Percentiles rank a stretch among this genome's conserved stretches.
These are phyloP conservation scores for Emericellopsis terricola DNA, from an alignment of 495 filamentous ascomycete species.

Conservation along the genomic window DNA sequence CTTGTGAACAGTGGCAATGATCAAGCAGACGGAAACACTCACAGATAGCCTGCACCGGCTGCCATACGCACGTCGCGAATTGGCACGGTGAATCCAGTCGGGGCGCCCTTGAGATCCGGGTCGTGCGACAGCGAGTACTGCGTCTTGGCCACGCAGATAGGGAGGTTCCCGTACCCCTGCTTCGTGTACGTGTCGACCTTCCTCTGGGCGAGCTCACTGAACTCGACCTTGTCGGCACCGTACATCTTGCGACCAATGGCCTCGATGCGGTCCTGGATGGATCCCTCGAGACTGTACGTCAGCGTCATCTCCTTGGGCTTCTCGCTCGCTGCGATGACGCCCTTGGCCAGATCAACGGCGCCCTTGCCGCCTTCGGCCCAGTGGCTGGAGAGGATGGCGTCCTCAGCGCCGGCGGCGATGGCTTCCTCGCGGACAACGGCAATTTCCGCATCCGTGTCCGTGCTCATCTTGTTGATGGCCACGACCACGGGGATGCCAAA, in stretches of 20 bases:
- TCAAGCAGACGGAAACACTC: conserved; percentile 19
- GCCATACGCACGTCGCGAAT: conserved; percentile 90
- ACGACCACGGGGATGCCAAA: conserved; percentile 95
- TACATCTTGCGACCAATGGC: conserved; percentile 87
- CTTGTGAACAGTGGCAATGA: no score
- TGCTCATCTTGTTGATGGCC: conserved; percentile 90
- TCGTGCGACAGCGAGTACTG: conserved; percentile 96
- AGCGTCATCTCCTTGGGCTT: conserved; percentile 84
- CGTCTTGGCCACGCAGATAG: conserved; percentile 94
- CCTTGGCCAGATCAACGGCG: conserved; percentile 76
- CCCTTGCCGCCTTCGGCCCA: conserved; percentile 93
- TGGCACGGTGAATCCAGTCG: conserved; percentile 85
- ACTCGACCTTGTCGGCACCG: conserved; percentile 76
- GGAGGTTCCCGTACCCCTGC: conserved; percentile 81
- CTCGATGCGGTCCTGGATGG: conserved; percentile 79
- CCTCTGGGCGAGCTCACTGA: conserved; percentile 83
- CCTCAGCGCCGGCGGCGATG: conserved; percentile 79
- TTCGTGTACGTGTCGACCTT: conserved; percentile 89
- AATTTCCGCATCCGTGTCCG: conserved; percentile 87
- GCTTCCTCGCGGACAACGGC: conserved; percentile 77
- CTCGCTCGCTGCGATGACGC: conserved; percentile 63
- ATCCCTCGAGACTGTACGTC: conserved; percentile 64
- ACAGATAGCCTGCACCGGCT: conserved; percentile 82
- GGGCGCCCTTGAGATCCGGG: conserved; percentile 86
- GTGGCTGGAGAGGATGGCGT: conserved; percentile 87